Conservation (phyloP, 208 protist species). For the Trypanosoma scelopori region DNA sequence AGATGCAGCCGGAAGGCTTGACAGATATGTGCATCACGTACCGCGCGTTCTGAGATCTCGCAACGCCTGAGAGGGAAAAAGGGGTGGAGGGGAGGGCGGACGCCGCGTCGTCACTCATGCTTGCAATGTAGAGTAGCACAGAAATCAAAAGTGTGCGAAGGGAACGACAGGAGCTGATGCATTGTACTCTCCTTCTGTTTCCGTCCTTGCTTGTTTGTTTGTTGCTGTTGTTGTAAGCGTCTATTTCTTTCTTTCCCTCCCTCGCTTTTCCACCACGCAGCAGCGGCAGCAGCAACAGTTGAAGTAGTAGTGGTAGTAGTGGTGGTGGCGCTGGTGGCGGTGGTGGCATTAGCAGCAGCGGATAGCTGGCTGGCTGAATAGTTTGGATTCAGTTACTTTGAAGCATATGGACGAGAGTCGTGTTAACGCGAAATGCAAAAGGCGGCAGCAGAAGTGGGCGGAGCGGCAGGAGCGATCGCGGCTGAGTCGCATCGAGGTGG, state of each 20-base stretch:
- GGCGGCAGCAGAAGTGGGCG: constrained; percentile 66
- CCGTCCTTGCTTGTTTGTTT: background rate
- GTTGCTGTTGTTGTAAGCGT: constrained; percentile 1
- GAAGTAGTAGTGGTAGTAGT: background rate
- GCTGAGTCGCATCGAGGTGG: constrained; percentile 69
- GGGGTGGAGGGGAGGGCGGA: background rate
- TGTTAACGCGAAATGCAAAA: constrained; percentile 47
- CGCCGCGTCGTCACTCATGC: too few relatives aligned
- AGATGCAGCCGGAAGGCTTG: constrained; percentile 27
- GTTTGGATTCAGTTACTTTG: constrained; percentile 9
- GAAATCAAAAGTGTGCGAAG: too few relatives aligned
- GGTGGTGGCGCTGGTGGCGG: too few relatives aligned
- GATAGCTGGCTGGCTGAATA: too few relatives aligned
- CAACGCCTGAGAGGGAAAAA: too few relatives aligned
- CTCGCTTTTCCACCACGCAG: too few relatives aligned
- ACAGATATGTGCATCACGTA: constrained; percentile 64
- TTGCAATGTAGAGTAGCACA: background rate
- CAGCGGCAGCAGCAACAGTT: too few relatives aligned
- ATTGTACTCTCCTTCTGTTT: background rate
- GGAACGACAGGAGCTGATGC: too few relatives aligned
- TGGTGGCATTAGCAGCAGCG: too few relatives aligned
- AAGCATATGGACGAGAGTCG: constrained; percentile 42
- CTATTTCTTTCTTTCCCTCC: constrained; percentile 17
- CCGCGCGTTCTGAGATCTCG: constrained; percentile 54
- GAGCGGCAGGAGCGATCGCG: constrained; percentile 85